phyloP scores from a whole-genome alignment of 2,329 filamentous ascomycete genomes.

The Mycocentrospora acerina region DNA sequence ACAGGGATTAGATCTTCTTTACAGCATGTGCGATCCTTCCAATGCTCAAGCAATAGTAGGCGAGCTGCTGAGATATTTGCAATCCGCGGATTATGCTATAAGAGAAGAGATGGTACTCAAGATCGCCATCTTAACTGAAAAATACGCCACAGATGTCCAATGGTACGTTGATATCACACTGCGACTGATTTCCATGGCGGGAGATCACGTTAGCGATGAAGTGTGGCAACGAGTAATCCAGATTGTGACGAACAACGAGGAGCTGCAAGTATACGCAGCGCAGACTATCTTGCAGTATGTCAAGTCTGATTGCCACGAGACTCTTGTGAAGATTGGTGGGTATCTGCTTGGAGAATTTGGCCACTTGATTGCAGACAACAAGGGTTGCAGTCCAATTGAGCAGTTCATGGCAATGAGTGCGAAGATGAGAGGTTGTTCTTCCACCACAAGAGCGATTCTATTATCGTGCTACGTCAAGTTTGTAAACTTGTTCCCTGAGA shows the following conservation, averaged over 20 bases:
- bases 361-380: constrained; percentile 89
- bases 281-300: constrained; percentile 91
- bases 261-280: constrained; percentile 93
- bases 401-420: constrained; percentile 90
- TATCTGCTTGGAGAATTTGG: constrained; percentile 97
- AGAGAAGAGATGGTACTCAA: constrained; percentile 99
- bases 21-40: constrained; percentile 98
- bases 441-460: constrained; percentile 88
- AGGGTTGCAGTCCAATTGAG: constrained; percentile 92
- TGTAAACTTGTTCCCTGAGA: constrained; percentile 96
- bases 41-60: constrained; percentile 93
- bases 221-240: constrained; percentile 99
- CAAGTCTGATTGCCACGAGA: constrained; percentile 96
- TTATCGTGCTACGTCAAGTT: constrained; percentile 96
- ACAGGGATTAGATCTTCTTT: constrained; percentile 92
- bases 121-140: constrained; percentile 96
- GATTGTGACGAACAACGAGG: constrained; percentile 98
- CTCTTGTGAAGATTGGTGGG: constrained; percentile 93
- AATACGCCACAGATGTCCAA: constrained; percentile 96
- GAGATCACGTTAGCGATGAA: constrained; percentile 97
- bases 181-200: constrained; percentile 90
- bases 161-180: constrained; percentile 99
- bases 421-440: constrained; percentile 86
- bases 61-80: constrained; percentile 89
- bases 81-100: constrained; percentile 96